phyloP scores from a whole-genome alignment of 169 alveolate genomes.

The Eimeria acervulina region DNA sequence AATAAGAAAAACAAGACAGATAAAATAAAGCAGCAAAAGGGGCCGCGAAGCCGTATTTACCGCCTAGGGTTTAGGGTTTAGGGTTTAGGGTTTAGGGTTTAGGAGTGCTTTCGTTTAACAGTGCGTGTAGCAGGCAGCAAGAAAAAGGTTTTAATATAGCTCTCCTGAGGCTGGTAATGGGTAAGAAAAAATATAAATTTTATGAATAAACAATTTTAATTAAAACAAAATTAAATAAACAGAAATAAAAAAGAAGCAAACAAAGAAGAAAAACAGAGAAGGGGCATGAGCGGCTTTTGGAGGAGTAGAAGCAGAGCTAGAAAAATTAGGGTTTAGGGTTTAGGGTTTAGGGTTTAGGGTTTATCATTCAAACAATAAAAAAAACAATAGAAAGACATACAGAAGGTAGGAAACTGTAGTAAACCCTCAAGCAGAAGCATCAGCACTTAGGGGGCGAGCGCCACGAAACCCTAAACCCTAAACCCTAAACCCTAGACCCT shows the following conservation, averaged over 20 bases:
- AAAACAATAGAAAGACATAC: neutral
- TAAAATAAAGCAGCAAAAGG: neutral
- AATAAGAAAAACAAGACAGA: neutral
- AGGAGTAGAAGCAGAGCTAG: no score
- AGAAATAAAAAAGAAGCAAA: no score
- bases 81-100: constrained; percentile 39
- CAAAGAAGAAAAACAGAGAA: neutral
- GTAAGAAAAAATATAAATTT: no score
- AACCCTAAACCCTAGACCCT: constrained; percentile 40
- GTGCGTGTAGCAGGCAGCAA: neutral
- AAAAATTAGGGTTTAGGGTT: constrained; percentile 6
- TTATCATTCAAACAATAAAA: neutral
- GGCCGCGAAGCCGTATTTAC: neutral
- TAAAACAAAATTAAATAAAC: no score
- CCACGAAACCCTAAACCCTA: constrained; percentile 23
- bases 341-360: constrained; percentile 35
- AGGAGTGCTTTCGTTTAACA: neutral
- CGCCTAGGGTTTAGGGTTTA: neutral
- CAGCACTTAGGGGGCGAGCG: neutral
- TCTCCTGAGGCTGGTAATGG: no score
- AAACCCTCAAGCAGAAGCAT: neutral
- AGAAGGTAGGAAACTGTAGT: neutral
- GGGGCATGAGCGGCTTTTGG: no score
- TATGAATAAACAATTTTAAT: no score
- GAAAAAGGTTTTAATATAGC: neutral